Conservation (phyloP, 106 monocot genomes). For the Triglochin maritima region DNA sequence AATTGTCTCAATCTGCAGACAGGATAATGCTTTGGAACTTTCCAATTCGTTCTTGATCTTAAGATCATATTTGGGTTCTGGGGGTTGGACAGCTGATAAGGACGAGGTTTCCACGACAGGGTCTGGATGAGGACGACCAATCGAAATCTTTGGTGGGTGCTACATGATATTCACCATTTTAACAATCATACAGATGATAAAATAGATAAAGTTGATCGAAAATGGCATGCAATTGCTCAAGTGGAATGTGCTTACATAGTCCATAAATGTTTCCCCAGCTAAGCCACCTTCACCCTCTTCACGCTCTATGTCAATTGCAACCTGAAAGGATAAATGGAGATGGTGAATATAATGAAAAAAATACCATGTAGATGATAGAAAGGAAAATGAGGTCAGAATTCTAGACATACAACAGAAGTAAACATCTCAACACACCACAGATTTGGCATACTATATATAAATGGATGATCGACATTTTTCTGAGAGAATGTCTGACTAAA, state of each 20-base stretch:
- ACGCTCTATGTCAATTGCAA: conserved; percentile 90
- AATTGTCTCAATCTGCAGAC: conserved; percentile 93
- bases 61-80: conserved; percentile 83
- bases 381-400: background rate
- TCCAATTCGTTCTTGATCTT: conserved; percentile 70
- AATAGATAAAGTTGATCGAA: background rate
- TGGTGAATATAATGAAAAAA: background rate
- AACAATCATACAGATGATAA: background rate
- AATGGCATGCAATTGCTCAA: background rate
- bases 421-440: background rate
- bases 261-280: conserved; percentile 90
- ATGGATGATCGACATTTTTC: no score
- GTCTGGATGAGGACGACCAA: conserved; percentile 92
- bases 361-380: background rate
- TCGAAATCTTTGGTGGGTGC: conserved; percentile 73
- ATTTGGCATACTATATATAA: background rate
- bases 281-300: conserved; percentile 95
- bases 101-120: conserved; percentile 98
- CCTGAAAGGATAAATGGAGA: conserved; percentile 19
- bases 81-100: conserved; percentile 94
- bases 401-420: background rate
- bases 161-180: conserved; percentile 20
- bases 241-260: conserved; percentile 58
- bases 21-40: conserved; percentile 62
- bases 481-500: no score